Evolutionary conservation across 2,329 filamentous ascomycete genomes (phyloP), one percentile per base, ranked within the genome.

Genomic region (Pyrenophora graminea): DNA sequence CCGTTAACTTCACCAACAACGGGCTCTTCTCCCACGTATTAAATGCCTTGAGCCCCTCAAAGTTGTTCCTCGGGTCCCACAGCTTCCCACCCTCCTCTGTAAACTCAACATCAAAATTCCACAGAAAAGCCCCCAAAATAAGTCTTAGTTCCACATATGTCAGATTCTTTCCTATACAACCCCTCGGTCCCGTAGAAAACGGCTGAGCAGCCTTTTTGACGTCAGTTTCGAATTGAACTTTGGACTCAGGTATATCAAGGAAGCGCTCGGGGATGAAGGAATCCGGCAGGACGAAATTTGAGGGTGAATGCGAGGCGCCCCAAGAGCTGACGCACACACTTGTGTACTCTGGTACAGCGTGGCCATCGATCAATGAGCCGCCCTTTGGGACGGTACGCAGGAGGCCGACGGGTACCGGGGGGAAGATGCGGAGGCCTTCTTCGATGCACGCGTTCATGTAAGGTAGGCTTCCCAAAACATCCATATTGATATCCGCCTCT

Each of bases 401-500:
- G 15, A 77, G 67, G 6, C 76, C 74, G 21, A 70, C 69, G 4
- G 76, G 71, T 3, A 80, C 73, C 0, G 78, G 77, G 1, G 78
- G 77, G 56, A 76, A 77, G 44, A 78, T 73, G 6, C 79, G 69
- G 4, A 80, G 63, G 2, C 70, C 74, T 62, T 81, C 79, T 45
- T 77, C 73, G 10, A 80, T 68, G 48, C 76, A 76, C 3, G 77
- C 77, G 33, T 75, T 69, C 49, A 80, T 66, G 54, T 79, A 81
- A 2, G 67, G 63, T 12, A 76, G 55, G 15, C 33, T 52, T 5
- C 52, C 53, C 1, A 69, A 56, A 6, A 64, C 51, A 30, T 71
- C 63, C 62, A 70, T 71, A 30, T 63, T 69, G 25, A 74, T 55
- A n/a, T 73, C 70, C 13, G 60, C 59, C 44, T 68, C 60, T 6